Evolutionary conservation across 345 rosid genomes (phyloP), one percentile per base, ranked within the genome.

Genomic region (Salix exigua): DNA sequence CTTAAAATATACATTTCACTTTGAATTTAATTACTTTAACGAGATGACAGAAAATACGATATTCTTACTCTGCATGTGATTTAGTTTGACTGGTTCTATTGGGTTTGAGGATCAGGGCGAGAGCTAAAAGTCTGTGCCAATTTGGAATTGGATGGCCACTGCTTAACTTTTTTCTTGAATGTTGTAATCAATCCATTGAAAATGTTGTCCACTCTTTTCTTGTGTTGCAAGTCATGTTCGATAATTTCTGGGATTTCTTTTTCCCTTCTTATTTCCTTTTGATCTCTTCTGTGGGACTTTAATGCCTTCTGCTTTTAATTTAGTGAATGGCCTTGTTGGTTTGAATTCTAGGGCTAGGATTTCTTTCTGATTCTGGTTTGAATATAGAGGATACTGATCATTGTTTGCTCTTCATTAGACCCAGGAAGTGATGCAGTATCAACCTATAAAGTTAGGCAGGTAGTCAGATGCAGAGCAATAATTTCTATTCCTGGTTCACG

Each of bases 361-460:
- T 23, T 23, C 48, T 9, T 74, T 17, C 38, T 14, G 37, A 0
- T 48, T 48, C 31, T 30, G 11, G 38, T 26, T 73, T 71, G 70
- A 42, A 83, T 73, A 58, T 65, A 64, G 71, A 67, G 68, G 19
- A 44, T 76, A 63, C 7, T 78, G 65, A 72, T 33, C 37, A 5
- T 76, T 68, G 79, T 66, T 74, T 83, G 35, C 74, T 81, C 60
- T 76, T 80, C 68, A 10, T 76, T 93, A 77, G 92, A 88, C 69
- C 86, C 91, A 55, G 96, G 97, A 74, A 68, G 82, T 44, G 92
- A 93, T 75, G 91, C 96, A 73, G 80, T 78, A 73, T 82, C 88
- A 35, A 83, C 82, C 84, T 90, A 87, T 88, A 94, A 91, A 84
- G 94, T 86, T 53, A 98, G 96, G n/a, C 89, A 96, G 88, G 99